Base-by-base conservation (phyloP, 176 grass and related monocot genomes). In the Carex cristatella region DNA sequence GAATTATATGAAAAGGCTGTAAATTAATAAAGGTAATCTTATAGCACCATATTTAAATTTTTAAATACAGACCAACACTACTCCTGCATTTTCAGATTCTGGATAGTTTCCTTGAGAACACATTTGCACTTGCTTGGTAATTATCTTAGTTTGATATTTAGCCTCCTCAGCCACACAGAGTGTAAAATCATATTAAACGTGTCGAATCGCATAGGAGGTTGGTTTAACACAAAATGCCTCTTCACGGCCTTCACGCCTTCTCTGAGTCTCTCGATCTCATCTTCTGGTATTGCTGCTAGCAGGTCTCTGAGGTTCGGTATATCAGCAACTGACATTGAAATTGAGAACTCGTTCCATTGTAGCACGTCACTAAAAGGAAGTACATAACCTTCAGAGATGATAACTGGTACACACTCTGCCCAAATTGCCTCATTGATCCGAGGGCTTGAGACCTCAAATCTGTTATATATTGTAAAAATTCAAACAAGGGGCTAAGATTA, bases 111-210 rank as follows among this genome's bases (percentile, higher is more conserved):
- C 6, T 69, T 16, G 1, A 18, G 4, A 69, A 44, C 13, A 49
- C 40, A 73, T 49, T 73, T 48, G 42, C 42, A 73, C 42, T 49
- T n/a, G 46, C 19, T 30, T 15, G 49, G 0, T 32, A 77, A 3
- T 27, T 49, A 73, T 46, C 46, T 56, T 28, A 78, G 38, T 9
- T 16, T 91, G 18, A 91, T 10, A 83, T 97, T 97, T 8, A 97
- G 89, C 44, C 94, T 86, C 59, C 94, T 88, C 16, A 97, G 89
- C 91, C 94, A 91, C 7, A 97, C 86, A 3, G 94, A 97, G 32
- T 93, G 94, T 71, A 93, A 44, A 28, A 97, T 97, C 94, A 97
- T 94, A 12, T 94, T 51, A 55, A 94, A 97, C 84, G 88, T 84
- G 58, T 97, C 94, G 3, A 97, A 55, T 82, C 90, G 88, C 69